Evolutionary conservation across 495 filamentous ascomycete species (phyloP).

Genomic region (Saxispiralis lemnorum): DNA sequence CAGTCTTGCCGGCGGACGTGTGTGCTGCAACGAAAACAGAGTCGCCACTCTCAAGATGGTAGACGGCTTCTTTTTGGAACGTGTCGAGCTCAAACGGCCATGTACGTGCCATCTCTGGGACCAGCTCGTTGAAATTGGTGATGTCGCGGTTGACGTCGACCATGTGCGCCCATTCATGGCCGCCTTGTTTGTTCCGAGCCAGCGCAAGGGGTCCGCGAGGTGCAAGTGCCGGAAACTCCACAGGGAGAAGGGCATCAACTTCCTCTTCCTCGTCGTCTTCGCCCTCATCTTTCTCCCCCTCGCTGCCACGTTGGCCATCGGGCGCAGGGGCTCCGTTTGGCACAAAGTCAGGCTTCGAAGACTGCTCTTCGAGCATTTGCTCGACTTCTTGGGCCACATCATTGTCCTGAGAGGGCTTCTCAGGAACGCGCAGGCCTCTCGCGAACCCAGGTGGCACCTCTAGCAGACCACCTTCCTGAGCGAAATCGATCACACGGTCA

Average conservation of each 20-base stretch:
- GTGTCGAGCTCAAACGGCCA: conserved; percentile 97
- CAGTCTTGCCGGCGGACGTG: conserved; percentile 94
- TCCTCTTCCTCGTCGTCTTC: conserved; percentile 47
- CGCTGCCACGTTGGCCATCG: conserved; percentile 24
- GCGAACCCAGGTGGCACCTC: conserved; percentile 68
- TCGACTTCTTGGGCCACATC: conserved; percentile 51
- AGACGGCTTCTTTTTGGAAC: conserved; percentile 96
- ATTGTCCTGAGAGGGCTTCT: conserved; percentile 39
- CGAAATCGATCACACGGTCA: conserved; percentile 67
- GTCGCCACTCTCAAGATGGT: conserved; percentile 89
- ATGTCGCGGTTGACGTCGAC: conserved; percentile 86
- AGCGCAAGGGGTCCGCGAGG: conserved; percentile 60
- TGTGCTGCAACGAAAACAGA: conserved; percentile 98
- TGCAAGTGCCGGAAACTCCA: conserved; percentile 84
- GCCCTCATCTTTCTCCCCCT: conserved; percentile 40
- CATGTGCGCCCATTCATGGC: conserved; percentile 92
- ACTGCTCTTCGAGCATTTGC: conserved; percentile 52
- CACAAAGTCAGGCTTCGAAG: conserved; percentile 28
- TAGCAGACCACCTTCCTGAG: conserved; percentile 58
- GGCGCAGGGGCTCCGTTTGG: conserved; percentile 26
- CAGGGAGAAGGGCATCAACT: conserved; percentile 74
- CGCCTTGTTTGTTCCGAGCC: conserved; percentile 51
- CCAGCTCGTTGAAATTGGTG: conserved; percentile 75
- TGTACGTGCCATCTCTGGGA: conserved; percentile 85
- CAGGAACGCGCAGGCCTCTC: conserved; percentile 57